Percentiles rank a stretch among this genome's conserved stretches.
phyloP scores from a whole-genome alignment of 768 basidiomycete genomes.

The Amanita inopinata region DNA sequence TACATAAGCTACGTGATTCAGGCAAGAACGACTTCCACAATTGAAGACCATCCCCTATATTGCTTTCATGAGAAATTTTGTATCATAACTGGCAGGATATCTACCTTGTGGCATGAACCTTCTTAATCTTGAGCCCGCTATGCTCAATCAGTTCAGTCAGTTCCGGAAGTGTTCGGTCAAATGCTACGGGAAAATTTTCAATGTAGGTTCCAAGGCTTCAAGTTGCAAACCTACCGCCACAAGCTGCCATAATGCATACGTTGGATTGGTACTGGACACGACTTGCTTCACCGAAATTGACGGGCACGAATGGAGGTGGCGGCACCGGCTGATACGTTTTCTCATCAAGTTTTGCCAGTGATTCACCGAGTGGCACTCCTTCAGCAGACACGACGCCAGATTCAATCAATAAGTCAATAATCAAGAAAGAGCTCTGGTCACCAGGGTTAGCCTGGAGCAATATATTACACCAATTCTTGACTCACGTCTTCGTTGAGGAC shows the following conservation, averaged over 20 bases:
- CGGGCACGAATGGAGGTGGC: constrained; percentile 26
- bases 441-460: constrained; percentile 1
- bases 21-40: constrained; percentile 24
- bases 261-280: constrained; percentile 28
- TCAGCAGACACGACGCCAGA: constrained; percentile 21
- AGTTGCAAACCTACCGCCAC: constrained; percentile 19
- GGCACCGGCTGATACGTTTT: constrained; percentile 23
- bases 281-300: constrained; percentile 29
- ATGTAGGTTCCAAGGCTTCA: neutral
- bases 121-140: constrained; percentile 26
- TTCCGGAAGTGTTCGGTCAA: constrained; percentile 27
- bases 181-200: constrained; percentile 16
- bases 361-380: constrained; percentile 20
- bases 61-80: neutral
- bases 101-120: constrained; percentile 28
- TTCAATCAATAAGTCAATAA: constrained; percentile 28
- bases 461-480: constrained; percentile 1
- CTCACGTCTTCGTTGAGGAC: constrained; percentile 24
- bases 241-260: constrained; percentile 25
- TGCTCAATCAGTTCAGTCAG: constrained; percentile 27
- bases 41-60: constrained; percentile 28
- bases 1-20: no score
- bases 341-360: constrained; percentile 19
- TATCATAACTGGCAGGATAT: constrained; percentile 6
- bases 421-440: constrained; percentile 23